Conservation (phyloP, 495 filamentous ascomycete genomes). For the Poronia punctata region DNA sequence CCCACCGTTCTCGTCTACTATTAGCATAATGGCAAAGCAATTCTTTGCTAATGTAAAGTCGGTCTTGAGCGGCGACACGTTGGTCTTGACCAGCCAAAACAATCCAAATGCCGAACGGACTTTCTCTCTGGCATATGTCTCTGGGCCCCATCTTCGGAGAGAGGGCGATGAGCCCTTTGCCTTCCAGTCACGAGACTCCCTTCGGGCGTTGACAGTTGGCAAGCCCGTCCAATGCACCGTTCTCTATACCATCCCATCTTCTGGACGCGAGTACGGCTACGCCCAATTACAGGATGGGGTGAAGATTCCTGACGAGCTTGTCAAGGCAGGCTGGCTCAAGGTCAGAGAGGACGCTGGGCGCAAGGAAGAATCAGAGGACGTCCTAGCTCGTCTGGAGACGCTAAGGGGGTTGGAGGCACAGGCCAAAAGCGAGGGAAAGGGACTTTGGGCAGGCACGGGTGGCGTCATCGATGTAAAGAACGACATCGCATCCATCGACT, state of each 20-base stretch:
- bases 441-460: conserved; percentile 58
- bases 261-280: conserved; percentile 81
- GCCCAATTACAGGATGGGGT: conserved; percentile 66
- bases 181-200: conserved; percentile 88
- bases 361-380: conserved; percentile 75
- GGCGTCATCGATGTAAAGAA: conserved; percentile 68
- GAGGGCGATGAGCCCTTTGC: conserved; percentile 90
- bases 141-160: conserved; percentile 74
- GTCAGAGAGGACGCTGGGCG: conserved; percentile 86
- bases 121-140: conserved; percentile 85
- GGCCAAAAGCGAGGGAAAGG: conserved; percentile 69
- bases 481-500: conserved; percentile 65
- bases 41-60: conserved; percentile 79
- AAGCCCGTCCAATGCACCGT: conserved; percentile 79
- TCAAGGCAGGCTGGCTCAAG: conserved; percentile 84
- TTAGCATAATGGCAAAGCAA: conserved; percentile 33
- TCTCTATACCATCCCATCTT: conserved; percentile 72
- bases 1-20: too few relatives aligned
- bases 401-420: conserved; percentile 72
- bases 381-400: conserved; percentile 60
- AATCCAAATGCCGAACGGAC: conserved; percentile 73
- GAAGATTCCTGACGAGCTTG: conserved; percentile 67
- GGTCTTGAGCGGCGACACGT: conserved; percentile 85
- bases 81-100: conserved; percentile 67
- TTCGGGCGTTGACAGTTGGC: conserved; percentile 75